Evolutionary conservation across 2,329 filamentous ascomycete genomes (phyloP).

Genomic region (Pseudopithomyces maydicus): DNA sequence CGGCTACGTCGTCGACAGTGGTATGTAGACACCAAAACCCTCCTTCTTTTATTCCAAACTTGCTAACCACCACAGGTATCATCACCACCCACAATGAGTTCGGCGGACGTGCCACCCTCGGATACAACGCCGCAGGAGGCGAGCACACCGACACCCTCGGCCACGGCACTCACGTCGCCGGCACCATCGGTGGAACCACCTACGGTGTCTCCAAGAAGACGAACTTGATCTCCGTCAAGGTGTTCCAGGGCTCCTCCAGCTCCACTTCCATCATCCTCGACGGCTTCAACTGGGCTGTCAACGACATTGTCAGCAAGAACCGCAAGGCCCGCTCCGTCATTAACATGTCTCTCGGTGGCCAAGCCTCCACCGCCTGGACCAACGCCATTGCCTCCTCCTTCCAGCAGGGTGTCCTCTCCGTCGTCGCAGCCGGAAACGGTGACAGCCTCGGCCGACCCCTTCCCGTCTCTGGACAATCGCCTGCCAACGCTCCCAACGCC

Average conservation of each 20-base stretch:
- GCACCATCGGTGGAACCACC: slow-evolving; percentile 43
- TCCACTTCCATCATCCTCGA: slow-evolving; percentile 15
- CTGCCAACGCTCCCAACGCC: slow-evolving; percentile 32
- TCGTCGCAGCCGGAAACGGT: slow-evolving; percentile 41
- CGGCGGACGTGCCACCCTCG: slow-evolving; percentile 24
- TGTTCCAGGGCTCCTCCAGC: slow-evolving; percentile 16
- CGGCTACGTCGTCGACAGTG: slow-evolving; percentile 68
- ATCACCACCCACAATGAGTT: slow-evolving; percentile 52
- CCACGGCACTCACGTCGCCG: slow-evolving; percentile 44
- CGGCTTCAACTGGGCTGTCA: slow-evolving; percentile 41
- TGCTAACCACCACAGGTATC: too few species aligned
- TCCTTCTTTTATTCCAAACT: too few species aligned
- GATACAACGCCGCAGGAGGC: slow-evolving; percentile 17
- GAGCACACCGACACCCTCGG: slow-evolving; percentile 22
- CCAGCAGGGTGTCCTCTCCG: slow-evolving; percentile 28
- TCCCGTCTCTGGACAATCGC: slow-evolving; percentile 24
- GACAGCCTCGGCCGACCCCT: slow-evolving; percentile 15
- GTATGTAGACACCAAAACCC: too few species aligned
- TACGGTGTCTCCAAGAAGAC: slow-evolving; percentile 28
- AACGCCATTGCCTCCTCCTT: slow-evolving; percentile 30
- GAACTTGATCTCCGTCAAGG: slow-evolving; percentile 36
- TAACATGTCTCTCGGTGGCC: slow-evolving; percentile 38
- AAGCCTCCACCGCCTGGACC: slow-evolving; percentile 25
- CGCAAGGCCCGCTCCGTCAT: slow-evolving; percentile 23
- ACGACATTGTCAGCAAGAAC: slow-evolving; percentile 35